Evolutionary conservation across 768 basidiomycete species (phyloP).

Genomic region (Auriscalpium orientale): DNA sequence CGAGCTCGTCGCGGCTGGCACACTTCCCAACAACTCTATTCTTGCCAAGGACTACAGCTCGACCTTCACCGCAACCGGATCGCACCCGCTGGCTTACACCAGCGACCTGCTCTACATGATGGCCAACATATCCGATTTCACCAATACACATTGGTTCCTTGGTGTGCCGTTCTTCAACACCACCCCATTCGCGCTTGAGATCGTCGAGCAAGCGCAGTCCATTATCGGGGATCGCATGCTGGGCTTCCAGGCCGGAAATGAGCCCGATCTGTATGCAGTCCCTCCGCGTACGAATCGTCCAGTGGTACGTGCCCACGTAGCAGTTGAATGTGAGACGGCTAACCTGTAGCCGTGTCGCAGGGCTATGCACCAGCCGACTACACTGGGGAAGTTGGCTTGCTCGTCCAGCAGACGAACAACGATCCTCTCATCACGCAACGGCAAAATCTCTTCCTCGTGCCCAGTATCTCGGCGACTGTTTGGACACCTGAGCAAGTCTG

Average conservation of each 20-base stretch:
- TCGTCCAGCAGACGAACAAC: constrained; percentile 6
- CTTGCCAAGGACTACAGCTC: constrained; percentile 40
- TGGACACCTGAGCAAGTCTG: constrained; percentile 10
- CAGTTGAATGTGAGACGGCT: too few species aligned
- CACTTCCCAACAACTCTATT: constrained; percentile 38
- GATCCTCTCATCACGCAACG: background rate
- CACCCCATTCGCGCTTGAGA: constrained; percentile 39
- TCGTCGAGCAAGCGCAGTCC: constrained; percentile 49
- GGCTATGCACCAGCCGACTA: constrained; percentile 17
- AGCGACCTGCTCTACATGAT: constrained; percentile 61
- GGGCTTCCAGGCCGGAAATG: constrained; percentile 70
- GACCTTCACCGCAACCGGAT: constrained; percentile 47
- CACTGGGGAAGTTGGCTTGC: constrained; percentile 23
- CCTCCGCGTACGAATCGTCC: constrained; percentile 8
- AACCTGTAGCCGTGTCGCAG: background rate
- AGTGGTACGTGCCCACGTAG: constrained; percentile 3
- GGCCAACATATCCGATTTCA: constrained; percentile 47
- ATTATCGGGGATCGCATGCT: constrained; percentile 60
- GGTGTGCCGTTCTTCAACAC: constrained; percentile 66
- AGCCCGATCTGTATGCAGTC: constrained; percentile 64
- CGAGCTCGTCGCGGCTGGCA: constrained; percentile 32
- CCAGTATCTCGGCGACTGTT: constrained; percentile 8
- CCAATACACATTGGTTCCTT: constrained; percentile 61
- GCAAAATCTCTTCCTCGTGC: constrained; percentile 5
- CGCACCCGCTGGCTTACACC: constrained; percentile 59